Evolutionary conservation across 306 rosid genomes (phyloP).

Genomic region (Pyrus bretschneideri): DNA sequence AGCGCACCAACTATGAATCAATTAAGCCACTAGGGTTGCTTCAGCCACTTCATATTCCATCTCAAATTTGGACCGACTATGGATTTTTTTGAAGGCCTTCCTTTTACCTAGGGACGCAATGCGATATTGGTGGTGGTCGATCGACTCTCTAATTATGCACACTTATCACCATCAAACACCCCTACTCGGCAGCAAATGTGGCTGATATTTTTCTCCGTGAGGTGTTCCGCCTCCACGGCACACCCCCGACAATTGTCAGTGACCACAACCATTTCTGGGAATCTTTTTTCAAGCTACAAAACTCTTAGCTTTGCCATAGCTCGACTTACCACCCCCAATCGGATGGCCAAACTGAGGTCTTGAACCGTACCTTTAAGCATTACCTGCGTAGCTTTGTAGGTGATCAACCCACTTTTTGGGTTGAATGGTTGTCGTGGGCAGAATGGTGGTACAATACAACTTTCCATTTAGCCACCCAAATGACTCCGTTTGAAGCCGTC

Average conservation of each 20-base stretch:
- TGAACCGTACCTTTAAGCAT: neutral
- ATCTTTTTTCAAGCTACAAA: neutral
- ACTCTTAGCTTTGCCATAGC: neutral
- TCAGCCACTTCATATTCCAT: neutral
- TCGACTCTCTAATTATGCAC: accelerated
- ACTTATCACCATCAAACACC: too few relatives aligned
- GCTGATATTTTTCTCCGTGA: too few relatives aligned
- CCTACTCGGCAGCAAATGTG: too few relatives aligned
- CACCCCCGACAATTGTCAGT: accelerated
- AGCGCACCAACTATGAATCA: neutral
- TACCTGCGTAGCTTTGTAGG: neutral
- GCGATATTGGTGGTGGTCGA: too few relatives aligned
- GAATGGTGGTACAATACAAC: constrained; percentile 1
- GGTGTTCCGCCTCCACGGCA: too few relatives aligned
- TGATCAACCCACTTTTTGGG: neutral
- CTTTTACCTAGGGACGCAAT: too few relatives aligned
- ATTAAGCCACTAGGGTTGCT: neutral
- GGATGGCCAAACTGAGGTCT: neutral
- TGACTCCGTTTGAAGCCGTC: neutral
- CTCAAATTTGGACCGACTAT: too few relatives aligned
- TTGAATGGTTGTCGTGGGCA: neutral
- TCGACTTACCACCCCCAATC: neutral
- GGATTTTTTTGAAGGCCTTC: neutral
- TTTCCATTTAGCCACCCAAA: neutral
- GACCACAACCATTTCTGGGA: too few relatives aligned